Evolutionary conservation across 768 basidiomycete species (phyloP).

Genomic region (Podaxis sp.): DNA sequence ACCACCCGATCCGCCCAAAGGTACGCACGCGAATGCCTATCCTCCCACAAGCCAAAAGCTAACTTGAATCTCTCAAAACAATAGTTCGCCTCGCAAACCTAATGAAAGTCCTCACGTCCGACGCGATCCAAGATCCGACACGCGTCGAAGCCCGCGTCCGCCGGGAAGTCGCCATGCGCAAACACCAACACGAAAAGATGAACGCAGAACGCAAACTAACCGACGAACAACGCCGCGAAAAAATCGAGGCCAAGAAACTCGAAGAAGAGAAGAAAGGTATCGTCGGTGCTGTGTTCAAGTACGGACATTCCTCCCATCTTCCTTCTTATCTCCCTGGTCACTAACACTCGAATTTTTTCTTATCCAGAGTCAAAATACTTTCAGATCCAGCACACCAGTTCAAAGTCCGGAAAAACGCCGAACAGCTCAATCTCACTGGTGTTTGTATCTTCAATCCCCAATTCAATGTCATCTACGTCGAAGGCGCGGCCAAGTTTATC

Average conservation of each 20-base stretch:
- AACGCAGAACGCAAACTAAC: conserved; percentile 90
- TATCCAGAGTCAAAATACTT: conserved; percentile 74
- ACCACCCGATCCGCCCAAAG: conserved; percentile 94
- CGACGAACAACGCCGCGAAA: conserved; percentile 85
- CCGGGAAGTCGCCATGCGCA: conserved; percentile 87
- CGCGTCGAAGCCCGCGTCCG: conserved; percentile 94
- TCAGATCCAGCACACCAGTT: conserved; percentile 92
- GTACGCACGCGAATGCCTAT: conserved; percentile 29
- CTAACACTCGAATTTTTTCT: neutral
- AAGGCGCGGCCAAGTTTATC: conserved; percentile 83
- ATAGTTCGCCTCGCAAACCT: conserved; percentile 89
- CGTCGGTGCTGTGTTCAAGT: conserved; percentile 90
- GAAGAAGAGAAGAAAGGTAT: conserved; percentile 87
- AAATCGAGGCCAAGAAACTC: conserved; percentile 77
- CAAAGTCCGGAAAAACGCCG: conserved; percentile 96
- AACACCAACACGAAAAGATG: conserved; percentile 88
- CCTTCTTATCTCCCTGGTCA: neutral
- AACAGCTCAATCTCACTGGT: conserved; percentile 84
- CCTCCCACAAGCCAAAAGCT: conserved; percentile 3
- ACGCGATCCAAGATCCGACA: conserved; percentile 96
- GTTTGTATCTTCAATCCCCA: conserved; percentile 86
- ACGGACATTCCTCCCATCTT: conserved; percentile 25
- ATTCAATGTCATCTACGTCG: conserved; percentile 91
- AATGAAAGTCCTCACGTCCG: conserved; percentile 96
- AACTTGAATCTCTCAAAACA: neutral